Percentiles rank a stretch among this genome's conserved stretches.
phyloP scores from a whole-genome alignment of 129 eudicot genomes.

The Escallonia herrerae region DNA sequence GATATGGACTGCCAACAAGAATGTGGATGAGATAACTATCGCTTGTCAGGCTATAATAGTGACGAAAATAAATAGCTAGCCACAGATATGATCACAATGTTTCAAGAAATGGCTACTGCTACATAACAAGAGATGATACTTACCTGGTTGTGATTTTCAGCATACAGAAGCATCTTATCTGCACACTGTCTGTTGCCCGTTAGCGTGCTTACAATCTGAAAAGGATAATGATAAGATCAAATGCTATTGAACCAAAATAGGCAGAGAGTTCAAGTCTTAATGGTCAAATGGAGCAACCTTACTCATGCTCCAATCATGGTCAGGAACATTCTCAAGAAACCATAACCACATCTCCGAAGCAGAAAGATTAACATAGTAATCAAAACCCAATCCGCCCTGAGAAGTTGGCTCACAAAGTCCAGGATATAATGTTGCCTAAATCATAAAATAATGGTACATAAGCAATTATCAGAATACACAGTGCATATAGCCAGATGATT shows the following conservation, averaged over 20 bases:
- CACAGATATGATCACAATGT: not conserved
- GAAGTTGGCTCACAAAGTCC: slow-evolving; percentile 91
- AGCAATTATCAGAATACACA: slow-evolving; percentile 5
- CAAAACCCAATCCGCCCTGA: slow-evolving; percentile 97
- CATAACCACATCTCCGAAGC: slow-evolving; percentile 92
- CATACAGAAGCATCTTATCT: slow-evolving; percentile 80
- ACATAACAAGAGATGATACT: not conserved
- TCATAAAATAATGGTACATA: not conserved
- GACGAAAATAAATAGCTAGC: not conserved
- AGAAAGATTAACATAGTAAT: slow-evolving; percentile 80
- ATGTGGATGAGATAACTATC: not conserved
- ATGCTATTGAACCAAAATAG: not conserved
- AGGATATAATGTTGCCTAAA: slow-evolving; percentile 75
- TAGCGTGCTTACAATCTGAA: slow-evolving; percentile 70
- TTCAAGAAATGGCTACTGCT: not conserved
- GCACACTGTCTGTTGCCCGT: slow-evolving; percentile 43
- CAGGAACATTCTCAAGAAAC: slow-evolving; percentile 66
- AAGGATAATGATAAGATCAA: not conserved
- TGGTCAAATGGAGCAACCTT: slow-evolving; percentile 45
- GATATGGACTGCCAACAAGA: slow-evolving; percentile 72
- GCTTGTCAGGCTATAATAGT: not conserved
- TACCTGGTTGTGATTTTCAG: slow-evolving; percentile 99
- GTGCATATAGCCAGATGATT: not conserved
- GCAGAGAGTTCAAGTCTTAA: not conserved
- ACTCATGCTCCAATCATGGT: slow-evolving; percentile 86